phyloP scores from a whole-genome alignment of 169 alveolate species.

The Cryptosporidium ubiquitum region DNA sequence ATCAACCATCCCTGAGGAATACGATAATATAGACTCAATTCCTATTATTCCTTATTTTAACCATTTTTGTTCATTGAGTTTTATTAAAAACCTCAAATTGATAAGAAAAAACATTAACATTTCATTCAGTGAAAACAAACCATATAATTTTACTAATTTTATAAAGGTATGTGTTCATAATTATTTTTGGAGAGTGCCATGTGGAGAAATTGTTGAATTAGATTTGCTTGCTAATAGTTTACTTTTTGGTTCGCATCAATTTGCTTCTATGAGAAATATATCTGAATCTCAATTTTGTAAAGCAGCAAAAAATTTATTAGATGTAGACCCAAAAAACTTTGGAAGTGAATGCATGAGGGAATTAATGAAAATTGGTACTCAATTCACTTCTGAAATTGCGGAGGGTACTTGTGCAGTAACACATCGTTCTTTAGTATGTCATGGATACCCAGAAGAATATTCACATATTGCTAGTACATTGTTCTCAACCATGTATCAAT shows the following conservation, averaged over 20 bases:
- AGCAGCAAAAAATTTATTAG: constrained; percentile 39
- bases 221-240: constrained; percentile 69
- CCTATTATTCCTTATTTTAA: constrained; percentile 60
- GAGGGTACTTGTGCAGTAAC: constrained; percentile 35
- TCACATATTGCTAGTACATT: constrained; percentile 31
- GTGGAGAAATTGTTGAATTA: constrained; percentile 42
- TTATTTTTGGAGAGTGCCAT: constrained; percentile 66
- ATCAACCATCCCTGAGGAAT: constrained; percentile 22
- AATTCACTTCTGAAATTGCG: constrained; percentile 53
- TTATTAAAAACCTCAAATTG: background rate
- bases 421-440: constrained; percentile 33
- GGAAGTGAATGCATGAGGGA: constrained; percentile 44
- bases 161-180: constrained; percentile 62
- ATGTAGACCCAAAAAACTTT: constrained; percentile 22
- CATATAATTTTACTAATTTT: constrained; percentile 14
- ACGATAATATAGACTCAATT: constrained; percentile 1
- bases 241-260: constrained; percentile 50
- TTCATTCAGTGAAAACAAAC: background rate
- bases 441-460: constrained; percentile 62
- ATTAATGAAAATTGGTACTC: constrained; percentile 32
- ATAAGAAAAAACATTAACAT: background rate
- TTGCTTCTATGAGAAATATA: constrained; percentile 6
- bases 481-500: constrained; percentile 40
- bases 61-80: constrained; percentile 33
- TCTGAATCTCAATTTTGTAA: constrained; percentile 53